phyloP scores from a whole-genome alignment of 2,329 filamentous ascomycete species.

The Pseudogymnoascus sp. region DNA sequence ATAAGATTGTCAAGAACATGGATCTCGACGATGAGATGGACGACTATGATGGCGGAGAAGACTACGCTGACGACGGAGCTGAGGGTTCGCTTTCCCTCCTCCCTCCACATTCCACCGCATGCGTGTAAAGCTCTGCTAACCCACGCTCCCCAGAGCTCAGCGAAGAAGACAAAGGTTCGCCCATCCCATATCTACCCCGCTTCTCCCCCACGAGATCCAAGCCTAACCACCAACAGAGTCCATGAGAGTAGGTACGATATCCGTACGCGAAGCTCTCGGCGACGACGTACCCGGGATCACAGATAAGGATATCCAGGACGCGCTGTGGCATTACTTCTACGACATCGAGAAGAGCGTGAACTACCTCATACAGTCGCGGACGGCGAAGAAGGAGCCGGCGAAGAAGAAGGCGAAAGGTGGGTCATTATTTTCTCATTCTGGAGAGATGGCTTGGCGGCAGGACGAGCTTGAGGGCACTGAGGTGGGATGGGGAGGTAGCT shows the following conservation, averaged over 20 bases:
- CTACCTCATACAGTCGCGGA: conserved; percentile 60
- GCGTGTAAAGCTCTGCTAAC: conserved; percentile 11
- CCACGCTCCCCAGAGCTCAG: conserved; percentile 20
- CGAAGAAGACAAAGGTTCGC: conserved; percentile 28
- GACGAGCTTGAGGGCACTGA: not conserved
- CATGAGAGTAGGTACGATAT: conserved; percentile 57
- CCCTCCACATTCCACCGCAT: conserved; percentile 3
- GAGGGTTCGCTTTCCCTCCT: conserved; percentile 18
- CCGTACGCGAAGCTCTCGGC: conserved; percentile 60
- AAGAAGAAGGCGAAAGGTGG: conserved; percentile 30
- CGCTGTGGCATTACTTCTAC: conserved; percentile 94
- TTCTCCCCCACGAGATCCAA: not conserved
- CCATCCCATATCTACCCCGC: not conserved
- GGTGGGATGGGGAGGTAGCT: not conserved
- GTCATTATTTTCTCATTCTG: conserved; percentile 18
- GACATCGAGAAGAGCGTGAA: conserved; percentile 78
- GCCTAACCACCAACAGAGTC: conserved; percentile 33
- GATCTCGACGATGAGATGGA: conserved; percentile 41
- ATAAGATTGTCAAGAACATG: conserved; percentile 31
- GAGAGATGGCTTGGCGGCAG: not conserved
- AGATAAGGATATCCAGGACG: conserved; percentile 73
- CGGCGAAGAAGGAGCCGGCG: conserved; percentile 22
- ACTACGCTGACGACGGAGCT: conserved; percentile 35
- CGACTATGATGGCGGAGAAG: conserved; percentile 40
- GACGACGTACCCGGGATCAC: conserved; percentile 42